These are phyloP conservation scores for Acanthamoeba lenticulata DNA, from an alignment of 208 protist species.

Conservation along the genomic window DNA sequence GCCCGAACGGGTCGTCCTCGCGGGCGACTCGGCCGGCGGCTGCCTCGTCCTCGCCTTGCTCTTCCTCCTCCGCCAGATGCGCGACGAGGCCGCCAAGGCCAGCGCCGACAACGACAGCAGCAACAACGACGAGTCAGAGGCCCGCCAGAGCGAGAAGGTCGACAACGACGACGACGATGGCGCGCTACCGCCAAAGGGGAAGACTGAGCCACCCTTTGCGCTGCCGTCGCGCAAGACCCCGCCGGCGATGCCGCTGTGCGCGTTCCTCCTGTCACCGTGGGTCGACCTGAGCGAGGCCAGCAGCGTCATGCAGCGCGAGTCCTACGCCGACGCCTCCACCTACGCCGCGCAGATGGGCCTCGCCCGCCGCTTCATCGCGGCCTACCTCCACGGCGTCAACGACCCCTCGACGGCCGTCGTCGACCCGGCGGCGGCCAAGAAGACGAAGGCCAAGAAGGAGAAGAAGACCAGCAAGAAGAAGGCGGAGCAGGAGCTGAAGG, in stretches of 20 bases:
- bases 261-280: conserved; percentile 64
- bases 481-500: not conserved
- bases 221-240: conserved; percentile 44
- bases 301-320: conserved; percentile 43
- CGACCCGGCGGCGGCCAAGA: not conserved
- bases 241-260: conserved; percentile 20
- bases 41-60: conserved; percentile 28
- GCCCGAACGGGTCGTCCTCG: conserved; percentile 43
- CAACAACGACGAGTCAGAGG: not conserved
- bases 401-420: not conserved
- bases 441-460: not conserved
- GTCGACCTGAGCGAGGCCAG: conserved; percentile 55
- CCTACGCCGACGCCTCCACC: not conserved
- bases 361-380: conserved; percentile 50
- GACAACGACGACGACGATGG: not conserved
- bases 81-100: not conserved
- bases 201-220: not conserved
- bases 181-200: not conserved
- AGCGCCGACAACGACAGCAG: not conserved
- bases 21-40: conserved; percentile 43
- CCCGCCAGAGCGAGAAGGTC: not conserved
- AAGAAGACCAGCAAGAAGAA: not conserved
- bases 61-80: conserved; percentile 46
- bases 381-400: conserved; percentile 5
- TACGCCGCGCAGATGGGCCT: not conserved